phyloP scores from a whole-genome alignment of 257 asterid species.

The Eustoma russellianum region DNA sequence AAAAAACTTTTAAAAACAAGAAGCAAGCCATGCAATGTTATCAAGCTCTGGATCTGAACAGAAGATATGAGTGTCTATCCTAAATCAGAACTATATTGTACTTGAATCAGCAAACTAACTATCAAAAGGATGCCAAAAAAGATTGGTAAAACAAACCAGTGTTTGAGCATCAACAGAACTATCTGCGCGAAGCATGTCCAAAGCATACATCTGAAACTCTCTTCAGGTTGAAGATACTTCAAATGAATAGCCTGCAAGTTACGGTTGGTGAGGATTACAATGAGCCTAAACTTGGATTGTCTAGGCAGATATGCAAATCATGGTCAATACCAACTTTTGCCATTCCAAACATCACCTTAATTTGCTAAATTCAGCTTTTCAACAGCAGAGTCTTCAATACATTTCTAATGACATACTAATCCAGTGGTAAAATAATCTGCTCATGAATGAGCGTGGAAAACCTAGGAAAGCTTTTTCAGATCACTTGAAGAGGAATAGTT shows the following conservation, averaged over 20 bases:
- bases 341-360: background rate
- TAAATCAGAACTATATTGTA: too few species aligned
- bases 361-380: background rate
- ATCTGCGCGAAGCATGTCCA: slow-evolving; percentile 77
- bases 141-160: slow-evolving; percentile 44
- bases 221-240: slow-evolving; percentile 82
- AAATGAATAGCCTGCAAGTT: slow-evolving; percentile 69
- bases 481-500: too few species aligned
- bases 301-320: background rate
- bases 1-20: background rate
- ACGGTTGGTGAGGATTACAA: slow-evolving; percentile 8
- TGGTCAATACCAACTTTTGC: background rate
- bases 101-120: slow-evolving; percentile 2
- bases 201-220: slow-evolving; percentile 74
- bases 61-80: too few species aligned
- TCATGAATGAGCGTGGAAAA: too few species aligned
- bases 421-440: too few species aligned
- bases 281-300: slow-evolving; percentile 2
- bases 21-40: background rate
- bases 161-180: slow-evolving; percentile 79
- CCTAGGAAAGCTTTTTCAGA: too few species aligned
- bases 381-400: too few species aligned
- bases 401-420: too few species aligned
- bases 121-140: slow-evolving; percentile 8
- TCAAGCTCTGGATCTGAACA: background rate